Base-by-base conservation (phyloP, 768 basidiomycete species). In the Trametes villosa region DNA sequence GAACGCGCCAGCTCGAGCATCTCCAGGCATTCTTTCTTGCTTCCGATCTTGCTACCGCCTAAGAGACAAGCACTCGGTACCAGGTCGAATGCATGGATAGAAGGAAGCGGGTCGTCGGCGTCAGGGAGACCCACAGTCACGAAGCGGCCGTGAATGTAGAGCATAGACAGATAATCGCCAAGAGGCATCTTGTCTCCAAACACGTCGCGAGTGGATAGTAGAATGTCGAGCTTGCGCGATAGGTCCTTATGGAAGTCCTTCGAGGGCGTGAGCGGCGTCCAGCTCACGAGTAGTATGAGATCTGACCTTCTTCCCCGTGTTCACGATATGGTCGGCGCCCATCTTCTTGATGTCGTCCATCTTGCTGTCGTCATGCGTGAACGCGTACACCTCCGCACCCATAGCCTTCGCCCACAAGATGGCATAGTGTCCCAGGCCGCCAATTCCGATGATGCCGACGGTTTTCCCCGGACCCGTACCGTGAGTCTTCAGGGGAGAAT, bases 401-500 rank as follows among this genome's bases (percentile, higher is more conserved):
- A 89, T 73, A 0, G 85, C 86, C 52, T 78, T 78, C 33, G 79
- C 81, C 67, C 80, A 83, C 29, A 81, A 66, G 47, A 81, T 65
- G 17, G 65, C 70, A 47, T 66, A 75, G 60, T 72, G 72, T 0
- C 82, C 83, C 20, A 87, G 75, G 20, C 86, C 87, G 36, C 87
- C 87, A 36, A 90, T 80, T 42, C 87, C 87, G 62, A 89, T 75
- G 42, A 90, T 72, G 44, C 86, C 88, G 64, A 90, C 83, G 61
- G 79, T 81, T 74, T 84, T 86, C 42, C 86, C 87, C 1, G 84
- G 83, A 0, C 86, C 86, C 57, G 65, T 70, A 29, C 81, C 81
- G 71, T 84, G 80, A 30, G 81, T 75, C 27, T 78, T 75, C 20
- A 89, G 74, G 13, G 88, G 86, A 0, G 84, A 86, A 74, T 77